Evolutionary conservation across 2,329 filamentous ascomycete species (phyloP).

Genomic region (Cryphonectria nitschkei): DNA sequence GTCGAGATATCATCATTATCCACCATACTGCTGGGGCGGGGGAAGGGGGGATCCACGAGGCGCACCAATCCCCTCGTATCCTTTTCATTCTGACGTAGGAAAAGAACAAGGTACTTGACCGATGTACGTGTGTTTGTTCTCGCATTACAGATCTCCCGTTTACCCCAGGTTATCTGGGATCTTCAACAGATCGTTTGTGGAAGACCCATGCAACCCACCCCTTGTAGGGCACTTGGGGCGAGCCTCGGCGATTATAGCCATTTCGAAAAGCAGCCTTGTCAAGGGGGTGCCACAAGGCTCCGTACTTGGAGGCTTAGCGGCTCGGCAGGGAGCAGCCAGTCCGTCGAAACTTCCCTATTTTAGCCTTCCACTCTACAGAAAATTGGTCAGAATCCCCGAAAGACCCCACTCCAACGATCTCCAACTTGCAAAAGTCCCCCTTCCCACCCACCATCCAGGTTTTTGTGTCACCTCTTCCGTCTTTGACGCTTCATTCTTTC

Average conservation of each 20-base stretch:
- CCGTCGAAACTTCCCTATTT: constrained; percentile 8
- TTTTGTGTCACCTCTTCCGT: not conserved
- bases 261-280: not conserved
- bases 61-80: not conserved
- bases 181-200: constrained; percentile 16
- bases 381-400: constrained; percentile 25
- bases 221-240: not conserved
- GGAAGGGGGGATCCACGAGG: not conserved
- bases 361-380: not conserved
- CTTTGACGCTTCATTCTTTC: constrained; percentile 2
- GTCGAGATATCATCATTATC: not conserved
- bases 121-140: not conserved
- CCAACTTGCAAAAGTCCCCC: not conserved
- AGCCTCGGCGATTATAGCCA: constrained; percentile 25
- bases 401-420: constrained; percentile 19
- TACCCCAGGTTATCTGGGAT: constrained; percentile 25
- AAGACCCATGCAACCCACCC: not conserved
- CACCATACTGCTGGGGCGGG: not conserved
- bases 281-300: not conserved
- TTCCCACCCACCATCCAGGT: not conserved
- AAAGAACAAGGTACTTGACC: constrained; percentile 16
- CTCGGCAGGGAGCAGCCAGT: not conserved
- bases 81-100: not conserved
- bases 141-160: constrained; percentile 4
- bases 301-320: not conserved